Evolutionary conservation across 208 protist species (phyloP), one percentile per base, ranked within the genome.

Genomic region (Crithidia acanthocephali): DNA sequence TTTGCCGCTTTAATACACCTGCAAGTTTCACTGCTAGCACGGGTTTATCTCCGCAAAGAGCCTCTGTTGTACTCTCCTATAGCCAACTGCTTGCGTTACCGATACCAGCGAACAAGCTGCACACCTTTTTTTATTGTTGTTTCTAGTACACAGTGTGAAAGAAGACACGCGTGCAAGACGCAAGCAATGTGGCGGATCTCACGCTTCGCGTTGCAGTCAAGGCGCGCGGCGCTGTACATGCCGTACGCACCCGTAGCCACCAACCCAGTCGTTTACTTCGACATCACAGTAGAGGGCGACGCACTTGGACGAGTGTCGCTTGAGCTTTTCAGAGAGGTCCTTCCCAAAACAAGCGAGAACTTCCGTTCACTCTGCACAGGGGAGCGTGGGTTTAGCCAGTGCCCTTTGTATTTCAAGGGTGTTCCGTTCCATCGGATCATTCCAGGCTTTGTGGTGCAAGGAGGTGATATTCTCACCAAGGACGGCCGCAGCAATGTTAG

Each of bases 341-440:
- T 96, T 9, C 98, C 98, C 18, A 92, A 96, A 68, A 98, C 96
- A 18, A 83, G 76, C 9, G 94, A 98, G 72, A 98, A 99, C 80
- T 99, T 99, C 61, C 85, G 94, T 50, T 93, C 86, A 27, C 81
- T 99, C 11, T 97, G 93, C 81, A 98, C 95, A 0, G 96, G 97
- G 40, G 95, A 98, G 72, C 80, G 92, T 48, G 85, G 91, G 16
- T 22, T 62, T 50, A 74, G 64, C 56, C 68, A 82, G 40, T 93
- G 86, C 60, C 80, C 80, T 22, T 76, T 98, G 44, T 86, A 78
- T 80, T 99, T 98, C 81, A 96, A 98, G 61, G 96, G 94, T 15
- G 87, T 94, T 48, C 87, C 85, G 1, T 99, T 99, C 75, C 98
- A 99, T 70, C 83, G 98, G 48, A 91, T 99, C 51, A 98, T 99